Conservation (phyloP, 176 grass and related monocot species). For the Bolboschoenus planiculmis region DNA sequence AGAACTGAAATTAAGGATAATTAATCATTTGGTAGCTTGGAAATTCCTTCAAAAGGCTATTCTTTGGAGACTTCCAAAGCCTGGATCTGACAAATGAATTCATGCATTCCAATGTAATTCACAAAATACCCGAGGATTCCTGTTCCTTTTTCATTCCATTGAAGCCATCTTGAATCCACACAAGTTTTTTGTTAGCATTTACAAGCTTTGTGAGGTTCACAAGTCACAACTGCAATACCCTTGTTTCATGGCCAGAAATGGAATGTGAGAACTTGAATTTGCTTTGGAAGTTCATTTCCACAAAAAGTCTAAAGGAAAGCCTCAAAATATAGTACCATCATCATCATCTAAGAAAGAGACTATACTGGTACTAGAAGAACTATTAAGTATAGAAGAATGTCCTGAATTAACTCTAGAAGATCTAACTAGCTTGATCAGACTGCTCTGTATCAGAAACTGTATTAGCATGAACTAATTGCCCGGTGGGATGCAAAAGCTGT, state of each 20-base stretch:
- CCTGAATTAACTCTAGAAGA: neutral
- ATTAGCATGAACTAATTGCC: neutral
- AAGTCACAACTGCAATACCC: neutral
- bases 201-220: neutral
- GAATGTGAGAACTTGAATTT: neutral
- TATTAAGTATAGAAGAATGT: neutral
- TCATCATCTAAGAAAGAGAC: neutral
- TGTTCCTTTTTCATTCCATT: neutral
- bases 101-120: neutral
- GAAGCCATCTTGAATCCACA: neutral
- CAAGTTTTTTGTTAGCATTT: neutral
- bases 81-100: neutral
- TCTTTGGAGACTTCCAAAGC: neutral
- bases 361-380: neutral
- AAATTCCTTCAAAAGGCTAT: neutral
- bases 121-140: neutral
- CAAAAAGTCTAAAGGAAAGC: neutral
- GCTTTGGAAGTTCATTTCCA: neutral
- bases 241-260: neutral
- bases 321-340: neutral
- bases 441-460: neutral
- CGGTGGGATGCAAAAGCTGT: neutral
- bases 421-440: neutral
- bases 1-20: neutral
- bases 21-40: neutral